These are phyloP conservation scores for Calvatia gigantea DNA, from an alignment of 768 basidiomycete genomes.

Conservation along the genomic window DNA sequence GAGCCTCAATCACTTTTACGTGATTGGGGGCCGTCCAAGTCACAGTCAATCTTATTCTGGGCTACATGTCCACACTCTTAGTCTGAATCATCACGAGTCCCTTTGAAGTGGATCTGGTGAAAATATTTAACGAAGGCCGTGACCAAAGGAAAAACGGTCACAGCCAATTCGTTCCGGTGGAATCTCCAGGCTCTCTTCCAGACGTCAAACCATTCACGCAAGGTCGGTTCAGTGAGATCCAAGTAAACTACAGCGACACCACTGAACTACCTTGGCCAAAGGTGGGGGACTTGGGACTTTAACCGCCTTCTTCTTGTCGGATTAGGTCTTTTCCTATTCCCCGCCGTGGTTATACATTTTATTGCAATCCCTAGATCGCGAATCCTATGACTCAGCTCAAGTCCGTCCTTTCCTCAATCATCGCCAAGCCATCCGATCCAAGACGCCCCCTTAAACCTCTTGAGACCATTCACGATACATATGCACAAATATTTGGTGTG, in stretches of 20 bases:
- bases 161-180: neutral
- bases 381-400: neutral
- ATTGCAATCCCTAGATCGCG: neutral
- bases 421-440: neutral
- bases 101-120: neutral
- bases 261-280: neutral
- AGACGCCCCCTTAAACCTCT: neutral
- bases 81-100: neutral
- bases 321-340: neutral
- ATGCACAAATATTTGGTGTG: neutral
- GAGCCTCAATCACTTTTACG: neutral
- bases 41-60: neutral
- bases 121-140: neutral
- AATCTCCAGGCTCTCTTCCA: neutral
- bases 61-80: neutral
- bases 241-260: no score
- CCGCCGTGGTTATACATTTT: neutral
- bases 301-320: neutral
- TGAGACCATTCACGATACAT: neutral
- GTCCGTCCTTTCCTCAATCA: neutral
- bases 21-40: neutral
- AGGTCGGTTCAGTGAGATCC: neutral
- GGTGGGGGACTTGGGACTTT: neutral
- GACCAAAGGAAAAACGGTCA: no score
- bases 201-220: neutral